Evolutionary conservation across 2,329 filamentous ascomycete genomes (phyloP), one percentile per base, ranked within the genome.

Genomic region (Mycosphaerella sp.): DNA sequence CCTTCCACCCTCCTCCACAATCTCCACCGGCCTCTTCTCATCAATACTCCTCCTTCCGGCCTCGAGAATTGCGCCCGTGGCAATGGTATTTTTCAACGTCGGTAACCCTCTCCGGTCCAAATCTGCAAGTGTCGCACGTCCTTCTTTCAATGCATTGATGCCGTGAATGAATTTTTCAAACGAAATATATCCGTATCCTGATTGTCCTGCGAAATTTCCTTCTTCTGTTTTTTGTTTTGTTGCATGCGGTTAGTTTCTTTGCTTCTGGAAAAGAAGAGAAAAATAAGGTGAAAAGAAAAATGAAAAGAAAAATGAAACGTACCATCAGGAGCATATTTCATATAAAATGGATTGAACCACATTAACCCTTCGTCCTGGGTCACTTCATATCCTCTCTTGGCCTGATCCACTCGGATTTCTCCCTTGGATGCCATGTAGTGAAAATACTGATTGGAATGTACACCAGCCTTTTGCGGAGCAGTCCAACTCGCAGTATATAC

Each of bases 401-500:
- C 91, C 74, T 96, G 92, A 75, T 96, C 89, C 65, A 95, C 82
- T 56, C 88, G 83, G 64, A 96, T 83, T 74, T 96, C 91, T 60
- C 91, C 91, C 53, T 85, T 82, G 56, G 82, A 80, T 2, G 82
- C 91, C 75, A 96, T 85, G 75, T 93, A 95, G 74, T 96, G 91
- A 77, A 96, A 96, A 74, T 95, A 93, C 75, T 96, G 91, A 71
- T 95, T 95, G 1, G 86, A 92, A 74, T 96, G 92, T n/a, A 96
- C 90, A 47, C 92, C 91, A 0, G 91, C 91, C 66, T 85, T 87
- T 70, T 95, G 87, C 10, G 92, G 91, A 6, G 92, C 92, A 1
- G 91, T 95, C 91, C 91, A 96, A 40, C 87, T 92, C 9, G 91
- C 88, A 10, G 92, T 96, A 74, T 95, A 96, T 6, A 96, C 89